These are phyloP conservation scores for Sporothrix globosa DNA, from an alignment of 2,329 filamentous ascomycete genomes.

Conservation along the genomic window DNA sequence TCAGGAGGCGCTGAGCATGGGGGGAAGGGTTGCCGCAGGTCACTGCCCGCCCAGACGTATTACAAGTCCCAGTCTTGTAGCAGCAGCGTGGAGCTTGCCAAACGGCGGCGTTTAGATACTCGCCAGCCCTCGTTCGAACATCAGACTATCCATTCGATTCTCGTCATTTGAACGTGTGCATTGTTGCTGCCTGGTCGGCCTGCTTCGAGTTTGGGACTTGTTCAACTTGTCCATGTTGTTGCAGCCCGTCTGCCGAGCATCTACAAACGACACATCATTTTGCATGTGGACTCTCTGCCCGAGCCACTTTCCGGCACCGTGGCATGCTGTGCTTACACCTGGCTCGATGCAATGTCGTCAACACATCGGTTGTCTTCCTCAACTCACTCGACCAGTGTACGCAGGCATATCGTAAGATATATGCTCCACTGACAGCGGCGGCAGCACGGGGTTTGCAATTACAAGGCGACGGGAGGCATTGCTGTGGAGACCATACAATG, in stretches of 20 bases:
- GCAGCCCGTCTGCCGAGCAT: not conserved
- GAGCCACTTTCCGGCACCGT: not conserved
- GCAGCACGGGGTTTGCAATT: constrained; percentile 5
- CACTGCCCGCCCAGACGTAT: not conserved
- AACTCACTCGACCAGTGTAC: not conserved
- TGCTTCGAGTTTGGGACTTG: not conserved
- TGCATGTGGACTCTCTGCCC: constrained; percentile 6
- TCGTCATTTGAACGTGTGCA: not conserved
- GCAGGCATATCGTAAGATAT: not conserved
- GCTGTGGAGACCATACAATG: constrained; percentile 8
- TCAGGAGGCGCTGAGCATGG: not conserved
- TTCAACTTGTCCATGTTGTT: not conserved
- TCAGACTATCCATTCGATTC: not conserved
- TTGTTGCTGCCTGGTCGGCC: constrained; percentile 20
- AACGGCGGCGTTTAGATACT: not conserved
- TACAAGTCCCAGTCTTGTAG: not conserved
- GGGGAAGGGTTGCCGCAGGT: not conserved
- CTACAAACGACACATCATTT: not conserved
- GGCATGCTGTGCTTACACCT: not conserved
- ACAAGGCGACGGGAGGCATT: not conserved
- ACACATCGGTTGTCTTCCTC: not conserved
- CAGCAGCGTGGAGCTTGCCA: not conserved
- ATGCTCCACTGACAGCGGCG: not conserved
- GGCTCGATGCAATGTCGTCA: not conserved
- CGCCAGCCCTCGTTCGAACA: not conserved